Evolutionary conservation across 1,284 basidiomycete species (phyloP).

Genomic region (Ceratobasidium sp.): DNA sequence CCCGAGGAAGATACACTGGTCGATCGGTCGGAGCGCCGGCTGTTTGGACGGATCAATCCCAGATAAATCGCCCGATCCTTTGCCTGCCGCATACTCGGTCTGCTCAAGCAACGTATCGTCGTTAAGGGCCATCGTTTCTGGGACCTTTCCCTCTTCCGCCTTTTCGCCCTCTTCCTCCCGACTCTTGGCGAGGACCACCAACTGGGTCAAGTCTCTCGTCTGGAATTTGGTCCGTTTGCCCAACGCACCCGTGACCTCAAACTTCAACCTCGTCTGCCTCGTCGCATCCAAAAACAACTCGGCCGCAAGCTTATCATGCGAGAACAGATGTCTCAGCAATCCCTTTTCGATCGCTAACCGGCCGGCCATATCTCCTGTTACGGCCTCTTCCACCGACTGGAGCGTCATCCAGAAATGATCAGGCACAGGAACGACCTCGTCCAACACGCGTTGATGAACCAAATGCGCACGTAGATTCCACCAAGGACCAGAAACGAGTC

Average conservation of each 20-base stretch:
- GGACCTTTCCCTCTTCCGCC: conserved; percentile 58
- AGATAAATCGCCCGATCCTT: conserved; percentile 59
- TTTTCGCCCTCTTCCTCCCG: conserved; percentile 60
- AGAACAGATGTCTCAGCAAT: conserved; percentile 76
- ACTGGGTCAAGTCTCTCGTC: conserved; percentile 83
- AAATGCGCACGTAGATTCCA: conserved; percentile 83
- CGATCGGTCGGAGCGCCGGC: conserved; percentile 87
- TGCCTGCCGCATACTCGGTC: conserved; percentile 86
- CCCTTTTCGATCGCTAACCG: conserved; percentile 83
- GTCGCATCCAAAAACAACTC: conserved; percentile 85
- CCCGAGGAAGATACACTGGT: conserved; percentile 89
- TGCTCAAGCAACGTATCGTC: conserved; percentile 97
- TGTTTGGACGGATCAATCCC: conserved; percentile 86
- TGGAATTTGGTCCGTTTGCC: conserved; percentile 98
- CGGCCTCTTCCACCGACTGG: conserved; percentile 60
- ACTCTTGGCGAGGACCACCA: conserved; percentile 93
- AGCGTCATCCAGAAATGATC: conserved; percentile 62
- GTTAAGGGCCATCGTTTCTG: conserved; percentile 86
- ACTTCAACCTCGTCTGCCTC: conserved; percentile 80
- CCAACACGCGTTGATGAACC: conserved; percentile 86
- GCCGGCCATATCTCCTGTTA: conserved; percentile 72
- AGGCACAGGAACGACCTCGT: conserved; percentile 80
- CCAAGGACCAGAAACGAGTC: conserved; percentile 67
- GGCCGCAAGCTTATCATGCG: conserved; percentile 81
- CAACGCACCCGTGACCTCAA: conserved; percentile 91